phyloP scores from a whole-genome alignment of 495 filamentous ascomycete species.

The Penicillium arizonense region DNA sequence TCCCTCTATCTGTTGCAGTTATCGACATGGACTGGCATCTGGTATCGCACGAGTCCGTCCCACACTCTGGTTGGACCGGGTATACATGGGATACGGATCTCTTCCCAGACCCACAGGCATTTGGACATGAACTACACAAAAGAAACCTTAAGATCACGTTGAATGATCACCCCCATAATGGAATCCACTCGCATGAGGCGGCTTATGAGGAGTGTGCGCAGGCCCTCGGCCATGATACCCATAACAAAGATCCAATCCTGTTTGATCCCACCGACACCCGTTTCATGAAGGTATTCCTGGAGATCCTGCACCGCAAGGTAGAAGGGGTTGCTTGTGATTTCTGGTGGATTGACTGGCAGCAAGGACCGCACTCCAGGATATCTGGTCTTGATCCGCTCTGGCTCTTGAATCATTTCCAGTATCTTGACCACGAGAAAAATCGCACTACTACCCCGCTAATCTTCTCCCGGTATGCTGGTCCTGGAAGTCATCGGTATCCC shows the following conservation, averaged over 20 bases:
- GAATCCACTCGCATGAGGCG: constrained; percentile 50
- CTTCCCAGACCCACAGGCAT: constrained; percentile 49
- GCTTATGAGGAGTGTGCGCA: constrained; percentile 51
- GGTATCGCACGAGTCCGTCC: constrained; percentile 36
- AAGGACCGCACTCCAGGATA: constrained; percentile 47
- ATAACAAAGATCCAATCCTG: constrained; percentile 1
- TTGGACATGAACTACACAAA: constrained; percentile 42
- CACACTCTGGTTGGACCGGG: constrained; percentile 50
- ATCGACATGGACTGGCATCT: constrained; percentile 65
- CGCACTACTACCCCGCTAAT: constrained; percentile 26
- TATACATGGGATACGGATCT: constrained; percentile 58
- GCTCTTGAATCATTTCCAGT: constrained; percentile 62
- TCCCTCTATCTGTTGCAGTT: constrained; percentile 55
- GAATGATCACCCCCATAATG: constrained; percentile 57
- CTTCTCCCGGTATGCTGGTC: constrained; percentile 57
- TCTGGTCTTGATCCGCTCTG: constrained; percentile 58
- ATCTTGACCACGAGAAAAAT: constrained; percentile 41
- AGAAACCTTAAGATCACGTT: constrained; percentile 45
- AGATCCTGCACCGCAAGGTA: constrained; percentile 48
- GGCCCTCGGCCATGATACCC: constrained; percentile 43
- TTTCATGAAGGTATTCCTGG: constrained; percentile 56
- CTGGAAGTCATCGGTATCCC: constrained; percentile 60
- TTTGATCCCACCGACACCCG: constrained; percentile 17
- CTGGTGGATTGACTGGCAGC: constrained; percentile 66
- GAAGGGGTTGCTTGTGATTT: constrained; percentile 53